Evolutionary conservation across 2,329 filamentous ascomycete genomes (phyloP), one percentile per base, ranked within the genome.

Genomic region (Alternaria longipes): DNA sequence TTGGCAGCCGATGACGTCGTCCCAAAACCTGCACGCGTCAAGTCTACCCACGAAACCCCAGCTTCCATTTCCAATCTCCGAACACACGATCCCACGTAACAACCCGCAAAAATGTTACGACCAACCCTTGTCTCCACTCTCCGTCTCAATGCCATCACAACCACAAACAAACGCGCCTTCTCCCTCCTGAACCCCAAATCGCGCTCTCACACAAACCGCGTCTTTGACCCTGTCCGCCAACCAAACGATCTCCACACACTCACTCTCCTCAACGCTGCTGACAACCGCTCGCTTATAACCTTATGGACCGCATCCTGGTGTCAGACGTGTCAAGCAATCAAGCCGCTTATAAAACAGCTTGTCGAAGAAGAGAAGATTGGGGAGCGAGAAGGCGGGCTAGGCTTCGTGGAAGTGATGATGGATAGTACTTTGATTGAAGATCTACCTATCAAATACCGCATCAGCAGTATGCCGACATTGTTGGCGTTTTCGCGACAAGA

Each of bases 271-370:
- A 83, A 81, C 16, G 79, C 83, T 9, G 81, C 78, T 64, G 78
- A 74, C 12, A 79, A 81, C 42, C 74, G 76, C 8, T 77, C 83
- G 0, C 70, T 85, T 0, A 78, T 85, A 45, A 85, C 84, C 0
- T 71, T 85, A 11, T 85, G 83, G 83, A 83, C 78, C 41, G 81
- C 84, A 2, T 79, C 79, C 4, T 85, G 82, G 81, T 83, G 81
- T 62, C 69, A 75, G 1, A 80, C 79, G 5, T 84, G 82, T 69
- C 77, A 79, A 24, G 68, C 73, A 9, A 74, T 84, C 5, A 77
- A 78, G 9, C 82, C 82, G 1, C 62, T 84, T 5, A 53, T 85
- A 9, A 72, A 70, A n/a, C 63, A 72, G 3, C 66, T 85, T 34
- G 77, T 85, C 28, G 76, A 81, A 53, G 73, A 79, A 30, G 81